Evolutionary conservation across 1,284 basidiomycete species (phyloP).

Genomic region (Wallemia ichthyophaga): DNA sequence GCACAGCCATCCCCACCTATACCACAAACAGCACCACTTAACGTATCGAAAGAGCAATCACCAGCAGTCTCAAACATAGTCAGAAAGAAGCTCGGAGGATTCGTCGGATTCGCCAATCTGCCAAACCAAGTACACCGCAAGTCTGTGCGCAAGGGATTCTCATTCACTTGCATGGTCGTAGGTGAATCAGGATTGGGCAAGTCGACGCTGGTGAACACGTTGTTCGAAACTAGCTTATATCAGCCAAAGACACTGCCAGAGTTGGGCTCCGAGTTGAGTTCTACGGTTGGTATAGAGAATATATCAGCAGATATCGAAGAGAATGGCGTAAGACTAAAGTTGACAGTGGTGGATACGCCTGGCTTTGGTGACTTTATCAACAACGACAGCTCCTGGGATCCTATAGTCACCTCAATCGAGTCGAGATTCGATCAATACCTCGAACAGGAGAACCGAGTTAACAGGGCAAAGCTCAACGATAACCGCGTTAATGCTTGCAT

Average conservation of each 20-base stretch:
- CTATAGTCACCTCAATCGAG: conserved; percentile 88
- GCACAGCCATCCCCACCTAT: neutral
- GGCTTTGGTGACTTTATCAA: conserved; percentile 87
- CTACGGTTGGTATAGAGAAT: conserved; percentile 83
- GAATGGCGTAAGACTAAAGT: conserved; percentile 67
- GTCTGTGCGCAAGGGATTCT: conserved; percentile 44
- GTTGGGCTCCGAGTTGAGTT: conserved; percentile 55
- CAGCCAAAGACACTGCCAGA: conserved; percentile 50
- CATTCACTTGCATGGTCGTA: conserved; percentile 87
- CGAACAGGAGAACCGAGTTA: conserved; percentile 92
- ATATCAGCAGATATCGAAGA: conserved; percentile 81
- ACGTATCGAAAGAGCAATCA: neutral
- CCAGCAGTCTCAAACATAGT: neutral
- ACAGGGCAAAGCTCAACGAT: conserved; percentile 54
- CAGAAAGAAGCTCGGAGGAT: conserved; percentile 7
- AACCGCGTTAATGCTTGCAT: conserved; percentile 78
- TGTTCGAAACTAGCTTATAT: conserved; percentile 84
- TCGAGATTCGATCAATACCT: conserved; percentile 81
- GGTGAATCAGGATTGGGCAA: conserved; percentile 96
- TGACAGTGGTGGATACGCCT: conserved; percentile 91
- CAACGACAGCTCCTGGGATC: conserved; percentile 94
- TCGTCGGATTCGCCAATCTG: conserved; percentile 56
- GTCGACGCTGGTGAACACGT: conserved; percentile 86
- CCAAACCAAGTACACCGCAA: conserved; percentile 44
- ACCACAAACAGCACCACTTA: neutral